A percentile compares a stretch with the other conserved stretches of the same genome.
These are phyloP conservation scores for Phragmites australis DNA, from an alignment of 176 grass and related monocot species.

Conservation along the genomic window DNA sequence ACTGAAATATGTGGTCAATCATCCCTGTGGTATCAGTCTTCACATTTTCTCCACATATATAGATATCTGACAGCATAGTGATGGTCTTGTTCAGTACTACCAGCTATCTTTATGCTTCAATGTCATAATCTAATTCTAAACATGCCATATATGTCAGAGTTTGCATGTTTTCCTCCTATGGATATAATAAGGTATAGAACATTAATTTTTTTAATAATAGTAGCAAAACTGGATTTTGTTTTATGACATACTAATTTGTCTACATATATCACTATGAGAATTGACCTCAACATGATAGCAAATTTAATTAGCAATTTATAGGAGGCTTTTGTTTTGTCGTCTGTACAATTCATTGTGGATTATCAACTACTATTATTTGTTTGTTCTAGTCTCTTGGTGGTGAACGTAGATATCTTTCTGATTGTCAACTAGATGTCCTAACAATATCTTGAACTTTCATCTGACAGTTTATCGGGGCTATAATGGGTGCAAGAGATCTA, in stretches of 20 bases:
- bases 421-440: slow-evolving; percentile 27
- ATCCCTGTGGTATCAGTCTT: not conserved
- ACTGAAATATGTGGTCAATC: not conserved
- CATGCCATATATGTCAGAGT: not conserved
- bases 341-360: slow-evolving; percentile 20
- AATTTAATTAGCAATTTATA: not conserved
- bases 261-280: not conserved
- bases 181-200: not conserved
- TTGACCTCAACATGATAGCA: not conserved
- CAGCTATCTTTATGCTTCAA: not conserved
- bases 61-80: slow-evolving; percentile 11
- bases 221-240: not conserved
- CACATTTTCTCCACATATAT: not conserved
- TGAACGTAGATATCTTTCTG: slow-evolving; percentile 31
- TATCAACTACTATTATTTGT: slow-evolving; percentile 8
- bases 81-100: not conserved
- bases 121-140: slow-evolving; percentile 18
- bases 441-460: slow-evolving; percentile 35
- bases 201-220: not conserved
- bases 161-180: not conserved
- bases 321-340: slow-evolving; percentile 4
- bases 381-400: slow-evolving; percentile 21
- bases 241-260: not conserved
- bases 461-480: slow-evolving; percentile 90
- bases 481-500: slow-evolving; percentile 91